Base-by-base conservation (phyloP, 2,329 filamentous ascomycete species). In the Alternaria metachromatica region DNA sequence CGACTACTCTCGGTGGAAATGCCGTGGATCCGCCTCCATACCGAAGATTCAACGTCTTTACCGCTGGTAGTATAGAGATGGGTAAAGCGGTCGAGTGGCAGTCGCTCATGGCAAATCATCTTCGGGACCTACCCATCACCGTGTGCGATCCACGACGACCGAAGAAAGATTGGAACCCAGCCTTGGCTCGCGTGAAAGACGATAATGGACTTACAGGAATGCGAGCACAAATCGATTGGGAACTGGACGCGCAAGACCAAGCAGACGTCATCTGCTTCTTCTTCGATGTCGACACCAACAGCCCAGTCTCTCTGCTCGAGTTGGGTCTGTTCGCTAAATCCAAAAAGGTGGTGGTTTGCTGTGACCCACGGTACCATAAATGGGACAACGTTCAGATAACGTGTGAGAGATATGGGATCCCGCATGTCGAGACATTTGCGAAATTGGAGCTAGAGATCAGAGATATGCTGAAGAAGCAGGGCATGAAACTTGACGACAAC, bases 351-450 rank as follows among this genome's bases (percentile, higher is more conserved):
- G 78, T 90, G 11, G 87, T 89, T 1, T 84, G 85, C 45, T 88
- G 85, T 50, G 80, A 83, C 2, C 74, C 81, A 23, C 82, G 81
- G 0, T 91, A 87, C 69, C 83, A 77, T 77, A 88, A 88, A 74
- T 82, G 82, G n/a, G 88, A 87, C 0, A 89, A 91, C 66, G 86
- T 91, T 30, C 80, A 87, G 69, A 78, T 88, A 13, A 83, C 89
- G 10, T 90, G 88, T 64, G 72, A 79, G 62, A 80, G 80, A 57
- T 85, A 84, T 63, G 80, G 76, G 0, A 74, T 88, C 6, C 77
- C 81, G 10, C 10, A 25, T 59, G 76, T 86, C 28, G 78, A 82
- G 15, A 81, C 71, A 3, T 78, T 84, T 23, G 78, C 78, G 5
- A 80, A 82, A 7, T 69, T 89, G 55, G 70, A 69, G n/a, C 70